A percentile compares a stretch with the other conserved stretches of the same genome.
These are phyloP conservation scores for Chlorella sp. DNA, from an alignment of 139 green algal species.

Conservation along the genomic window DNA sequence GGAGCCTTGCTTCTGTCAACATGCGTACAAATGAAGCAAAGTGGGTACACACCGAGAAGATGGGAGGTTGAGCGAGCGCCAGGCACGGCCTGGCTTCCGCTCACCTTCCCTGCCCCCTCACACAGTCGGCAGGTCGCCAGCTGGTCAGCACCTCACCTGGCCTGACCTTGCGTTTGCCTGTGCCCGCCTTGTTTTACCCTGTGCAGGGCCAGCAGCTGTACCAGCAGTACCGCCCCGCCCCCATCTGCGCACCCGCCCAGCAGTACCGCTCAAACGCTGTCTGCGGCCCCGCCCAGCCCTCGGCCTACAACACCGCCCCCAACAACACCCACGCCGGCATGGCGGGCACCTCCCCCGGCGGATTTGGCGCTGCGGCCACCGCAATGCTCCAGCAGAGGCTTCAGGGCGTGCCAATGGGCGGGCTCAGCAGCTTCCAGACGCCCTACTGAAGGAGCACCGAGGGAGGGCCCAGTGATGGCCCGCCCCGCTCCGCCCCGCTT, in stretches of 20 bases:
- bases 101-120: too few relatives aligned
- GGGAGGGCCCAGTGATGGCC: too few relatives aligned
- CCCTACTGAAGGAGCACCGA: too few relatives aligned
- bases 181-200: not conserved
- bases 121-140: too few relatives aligned
- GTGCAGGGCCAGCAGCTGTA: conserved; percentile 1
- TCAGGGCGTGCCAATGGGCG: too few relatives aligned
- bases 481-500: too few relatives aligned
- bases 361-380: not conserved
- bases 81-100: too few relatives aligned
- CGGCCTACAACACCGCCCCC: not conserved
- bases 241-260: not conserved
- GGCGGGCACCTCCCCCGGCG: not conserved
- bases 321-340: not conserved
- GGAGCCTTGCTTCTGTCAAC: too few relatives aligned
- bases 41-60: too few relatives aligned
- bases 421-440: too few relatives aligned
- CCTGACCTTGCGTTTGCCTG: not conserved
- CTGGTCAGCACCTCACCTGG: not conserved
- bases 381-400: not conserved
- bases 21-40: too few relatives aligned
- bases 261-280: not conserved
- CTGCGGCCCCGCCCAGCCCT: not conserved
- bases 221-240: not conserved
- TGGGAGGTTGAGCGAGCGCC: too few relatives aligned